Evolutionary conservation across 2,329 filamentous ascomycete genomes (phyloP).

Genomic region (Phialophora tarda): DNA sequence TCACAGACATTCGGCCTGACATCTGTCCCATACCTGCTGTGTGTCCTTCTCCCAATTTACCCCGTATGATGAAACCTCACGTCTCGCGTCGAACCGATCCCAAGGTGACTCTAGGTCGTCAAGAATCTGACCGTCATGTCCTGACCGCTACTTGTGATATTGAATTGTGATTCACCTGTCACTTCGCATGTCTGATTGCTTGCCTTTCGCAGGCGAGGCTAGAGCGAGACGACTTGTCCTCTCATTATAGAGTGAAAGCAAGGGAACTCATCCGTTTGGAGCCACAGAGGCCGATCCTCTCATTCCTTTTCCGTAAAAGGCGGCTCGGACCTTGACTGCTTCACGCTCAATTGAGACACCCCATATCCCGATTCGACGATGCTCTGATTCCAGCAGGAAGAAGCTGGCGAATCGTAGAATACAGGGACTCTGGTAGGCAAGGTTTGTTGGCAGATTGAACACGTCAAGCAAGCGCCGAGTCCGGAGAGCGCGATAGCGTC

Average conservation of each 20-base stretch:
- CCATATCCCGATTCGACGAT: neutral
- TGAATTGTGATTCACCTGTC: neutral
- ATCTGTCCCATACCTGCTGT: neutral
- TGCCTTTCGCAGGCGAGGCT: neutral
- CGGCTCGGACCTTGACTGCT: neutral
- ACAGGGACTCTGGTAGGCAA: neutral
- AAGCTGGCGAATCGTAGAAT: constrained; percentile 7
- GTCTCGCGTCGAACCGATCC: neutral
- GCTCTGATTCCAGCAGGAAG: neutral
- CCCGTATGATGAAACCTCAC: neutral
- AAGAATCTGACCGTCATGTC: neutral
- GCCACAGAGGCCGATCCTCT: constrained; percentile 12
- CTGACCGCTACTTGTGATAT: neutral
- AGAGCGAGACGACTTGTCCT: neutral
- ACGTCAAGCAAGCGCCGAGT: constrained; percentile 6
- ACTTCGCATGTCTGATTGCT: neutral
- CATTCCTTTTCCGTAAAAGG: constrained; percentile 8
- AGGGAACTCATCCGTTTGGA: neutral
- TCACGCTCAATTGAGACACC: neutral
- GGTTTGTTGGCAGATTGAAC: neutral
- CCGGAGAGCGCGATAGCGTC: constrained; percentile 9
- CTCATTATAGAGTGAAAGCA: neutral
- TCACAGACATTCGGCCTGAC: neutral
- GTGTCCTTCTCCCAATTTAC: too few relatives aligned
- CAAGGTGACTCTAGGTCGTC: neutral